Evolutionary conservation across 306 rosid species (phyloP).

Genomic region (Sophora flavescens): DNA sequence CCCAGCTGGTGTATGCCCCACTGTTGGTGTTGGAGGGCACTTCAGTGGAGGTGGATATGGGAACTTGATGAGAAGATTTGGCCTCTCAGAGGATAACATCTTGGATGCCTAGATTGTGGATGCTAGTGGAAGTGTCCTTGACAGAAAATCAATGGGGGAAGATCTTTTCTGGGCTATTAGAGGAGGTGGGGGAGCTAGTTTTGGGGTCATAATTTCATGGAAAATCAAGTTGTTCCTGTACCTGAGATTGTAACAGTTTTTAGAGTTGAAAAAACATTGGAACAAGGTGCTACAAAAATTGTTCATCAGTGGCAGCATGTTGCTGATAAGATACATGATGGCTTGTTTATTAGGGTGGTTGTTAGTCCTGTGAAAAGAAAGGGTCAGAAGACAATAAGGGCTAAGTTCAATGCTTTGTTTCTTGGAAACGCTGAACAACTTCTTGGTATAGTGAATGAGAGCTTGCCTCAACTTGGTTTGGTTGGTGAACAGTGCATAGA

Average conservation of each 20-base stretch:
- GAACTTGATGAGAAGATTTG: slow-evolving; percentile 73
- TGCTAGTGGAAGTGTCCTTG: slow-evolving; percentile 60
- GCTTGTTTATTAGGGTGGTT: slow-evolving; percentile 68
- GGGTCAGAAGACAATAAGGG: slow-evolving; percentile 55
- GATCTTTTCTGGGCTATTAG: slow-evolving; percentile 89
- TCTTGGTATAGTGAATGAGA: slow-evolving; percentile 51
- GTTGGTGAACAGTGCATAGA: slow-evolving; percentile 57
- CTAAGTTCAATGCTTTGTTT: slow-evolving; percentile 65
- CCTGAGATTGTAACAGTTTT: slow-evolving; percentile 71
- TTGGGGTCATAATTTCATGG: slow-evolving; percentile 76
- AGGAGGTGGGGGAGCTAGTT: slow-evolving; percentile 90
- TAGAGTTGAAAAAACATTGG: slow-evolving; percentile 69
- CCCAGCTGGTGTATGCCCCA: slow-evolving; percentile 84
- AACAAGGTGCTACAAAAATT: slow-evolving; percentile 63
- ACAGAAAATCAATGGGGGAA: slow-evolving; percentile 75
- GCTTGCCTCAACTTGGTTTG: slow-evolving; percentile 64
- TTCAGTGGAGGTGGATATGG: slow-evolving; percentile 88
- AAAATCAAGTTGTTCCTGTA: slow-evolving; percentile 60
- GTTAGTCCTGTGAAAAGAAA: slow-evolving; percentile 60
- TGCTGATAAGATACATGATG: slow-evolving; percentile 56
- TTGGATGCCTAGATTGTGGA: slow-evolving; percentile 68
- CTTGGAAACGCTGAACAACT: slow-evolving; percentile 62
- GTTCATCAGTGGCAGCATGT: slow-evolving; percentile 72
- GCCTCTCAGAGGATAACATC: slow-evolving; percentile 70
- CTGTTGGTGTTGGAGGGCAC: slow-evolving; percentile 83